phyloP scores from a whole-genome alignment of 1,284 basidiomycete species.

The Entoloma clypeatum region DNA sequence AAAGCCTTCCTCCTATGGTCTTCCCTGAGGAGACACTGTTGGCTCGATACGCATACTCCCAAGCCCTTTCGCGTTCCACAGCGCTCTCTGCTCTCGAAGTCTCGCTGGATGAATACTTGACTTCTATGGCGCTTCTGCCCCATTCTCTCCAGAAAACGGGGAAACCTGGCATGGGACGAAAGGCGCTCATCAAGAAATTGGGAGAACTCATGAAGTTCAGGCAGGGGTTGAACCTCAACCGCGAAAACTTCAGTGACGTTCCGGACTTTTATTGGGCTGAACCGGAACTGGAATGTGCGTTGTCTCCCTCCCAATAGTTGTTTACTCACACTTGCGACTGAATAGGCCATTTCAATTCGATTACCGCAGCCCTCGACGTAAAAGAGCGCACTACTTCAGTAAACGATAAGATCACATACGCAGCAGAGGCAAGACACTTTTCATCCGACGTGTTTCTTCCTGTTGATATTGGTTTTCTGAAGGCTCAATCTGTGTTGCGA shows the following conservation, averaged over 20 bases:
- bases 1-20: constrained; percentile 44
- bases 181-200: constrained; percentile 82
- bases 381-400: constrained; percentile 73
- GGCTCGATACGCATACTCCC: constrained; percentile 85
- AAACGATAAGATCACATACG: constrained; percentile 92
- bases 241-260: constrained; percentile 85
- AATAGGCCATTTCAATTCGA: constrained; percentile 76
- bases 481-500: constrained; percentile 70
- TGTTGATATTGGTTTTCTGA: constrained; percentile 9
- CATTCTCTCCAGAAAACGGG: constrained; percentile 73
- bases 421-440: constrained; percentile 71
- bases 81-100: constrained; percentile 81
- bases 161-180: constrained; percentile 74
- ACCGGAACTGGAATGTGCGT: constrained; percentile 77
- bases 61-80: constrained; percentile 84
- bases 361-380: constrained; percentile 81
- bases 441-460: constrained; percentile 8
- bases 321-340: neutral
- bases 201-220: constrained; percentile 86
- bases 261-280: constrained; percentile 92
- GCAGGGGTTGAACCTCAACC: constrained; percentile 82
- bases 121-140: constrained; percentile 75
- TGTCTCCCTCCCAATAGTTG: neutral
- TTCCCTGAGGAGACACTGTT: constrained; percentile 67
- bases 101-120: constrained; percentile 77